Percentiles rank a stretch among this genome's conserved stretches.
phyloP scores from a whole-genome alignment of 305 asterid species.

The Rubia occidens region DNA sequence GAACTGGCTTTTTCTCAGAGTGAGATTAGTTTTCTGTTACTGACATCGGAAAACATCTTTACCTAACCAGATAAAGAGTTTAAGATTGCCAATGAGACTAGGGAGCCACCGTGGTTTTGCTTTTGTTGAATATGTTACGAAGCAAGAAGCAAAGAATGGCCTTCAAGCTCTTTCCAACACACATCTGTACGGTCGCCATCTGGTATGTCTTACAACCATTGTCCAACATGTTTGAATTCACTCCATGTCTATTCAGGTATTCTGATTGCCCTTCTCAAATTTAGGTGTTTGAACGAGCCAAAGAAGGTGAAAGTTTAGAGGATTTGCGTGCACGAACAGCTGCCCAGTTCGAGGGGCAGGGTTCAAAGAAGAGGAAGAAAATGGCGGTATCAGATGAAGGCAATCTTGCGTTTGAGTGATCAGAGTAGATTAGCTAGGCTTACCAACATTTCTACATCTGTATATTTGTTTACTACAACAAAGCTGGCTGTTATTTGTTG shows the following conservation, averaged over 20 bases:
- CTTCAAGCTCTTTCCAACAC: slow-evolving; percentile 65
- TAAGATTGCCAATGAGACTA: slow-evolving; percentile 66
- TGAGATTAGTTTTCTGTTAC: neutral
- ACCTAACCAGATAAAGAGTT: slow-evolving; percentile 58
- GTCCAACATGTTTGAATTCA: neutral
- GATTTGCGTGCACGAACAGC: slow-evolving; percentile 77
- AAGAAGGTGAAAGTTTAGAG: slow-evolving; percentile 84
- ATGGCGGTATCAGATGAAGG: slow-evolving; percentile 46
- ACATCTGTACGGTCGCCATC: slow-evolving; percentile 89
- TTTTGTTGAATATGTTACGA: slow-evolving; percentile 73
- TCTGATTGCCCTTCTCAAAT: slow-evolving; percentile 16
- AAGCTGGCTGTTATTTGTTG: neutral
- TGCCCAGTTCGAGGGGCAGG: slow-evolving; percentile 46
- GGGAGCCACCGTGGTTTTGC: slow-evolving; percentile 92
- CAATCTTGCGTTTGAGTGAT: slow-evolving; percentile 36
- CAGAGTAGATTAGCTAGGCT: slow-evolving; percentile 23
- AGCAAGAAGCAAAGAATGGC: slow-evolving; percentile 86
- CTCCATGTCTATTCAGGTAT: neutral
- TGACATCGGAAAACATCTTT: neutral
- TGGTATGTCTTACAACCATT: slow-evolving; percentile 45
- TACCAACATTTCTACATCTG: neutral
- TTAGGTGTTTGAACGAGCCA: slow-evolving; percentile 89
- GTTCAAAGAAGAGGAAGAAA: slow-evolving; percentile 57
- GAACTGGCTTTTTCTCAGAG: neutral
- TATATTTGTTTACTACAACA: neutral